Base-by-base conservation (phyloP, 192 early-diverging fungal genomes). In the Backusella psychrophila region DNA sequence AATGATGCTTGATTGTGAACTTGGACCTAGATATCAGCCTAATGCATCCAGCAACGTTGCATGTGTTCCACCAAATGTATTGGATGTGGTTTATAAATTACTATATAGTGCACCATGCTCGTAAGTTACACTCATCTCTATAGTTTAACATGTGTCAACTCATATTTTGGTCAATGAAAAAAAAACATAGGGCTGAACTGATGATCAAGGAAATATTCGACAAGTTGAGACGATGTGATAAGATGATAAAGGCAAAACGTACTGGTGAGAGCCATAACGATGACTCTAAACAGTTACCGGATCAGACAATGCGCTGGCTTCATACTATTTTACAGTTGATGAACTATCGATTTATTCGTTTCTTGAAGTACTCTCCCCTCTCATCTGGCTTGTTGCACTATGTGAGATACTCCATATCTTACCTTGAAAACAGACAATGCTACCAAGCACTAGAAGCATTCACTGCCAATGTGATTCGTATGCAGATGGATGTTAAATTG, bases 71-170 rank as follows among this genome's bases (percentile, higher is more conserved):
- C 93, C 93, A 23, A 87, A 90, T 73, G 88, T 91, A 1, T 81
- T 93, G 12, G 93, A 94, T 72, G 89, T 91, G n/a, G 88, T 93
- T 39, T 94, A 93, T 74, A 92, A 91, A 72, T 75, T 93, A 36
- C 75, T 93, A n/a, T 90, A 91, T 76, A 91, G 88, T 75, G 87
- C 91, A 56, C 93, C 93, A 39, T 92, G 90, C 72, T 90, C 92
- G 75, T 90, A 89, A 80, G 81, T 81, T 63, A 38, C 65, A 23
- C 29, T 31, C 29, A 9, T 42, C 9, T 31, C 31, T 44, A 52
- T 52, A 29, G 1, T 26, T 15, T 31, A 19, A 29, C 6, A 14
- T n/a, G 8, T 15, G 15, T 42, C n/a, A 69, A 79, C 44, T 69
- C 41, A 34, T 65, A 6, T 14, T 71, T 26, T 39, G 17, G 19